Evolutionary conservation across 2,329 filamentous ascomycete species (phyloP).

Genomic region (Aspergillus bombycis): DNA sequence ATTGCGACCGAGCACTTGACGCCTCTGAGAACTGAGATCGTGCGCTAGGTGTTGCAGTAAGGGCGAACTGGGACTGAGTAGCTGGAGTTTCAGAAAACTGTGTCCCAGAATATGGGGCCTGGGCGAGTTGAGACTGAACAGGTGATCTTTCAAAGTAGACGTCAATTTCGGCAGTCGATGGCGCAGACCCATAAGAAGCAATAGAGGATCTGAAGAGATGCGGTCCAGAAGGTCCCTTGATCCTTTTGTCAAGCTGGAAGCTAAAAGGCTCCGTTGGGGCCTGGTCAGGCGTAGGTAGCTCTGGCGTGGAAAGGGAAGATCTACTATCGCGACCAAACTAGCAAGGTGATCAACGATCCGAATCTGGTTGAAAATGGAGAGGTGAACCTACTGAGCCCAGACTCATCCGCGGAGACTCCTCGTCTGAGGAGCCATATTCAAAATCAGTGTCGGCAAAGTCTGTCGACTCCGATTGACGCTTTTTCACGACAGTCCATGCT

Average conservation of each 20-base stretch:
- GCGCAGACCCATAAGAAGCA: constrained; percentile 19
- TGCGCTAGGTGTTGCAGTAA: background rate
- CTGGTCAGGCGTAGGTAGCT: constrained; percentile 72
- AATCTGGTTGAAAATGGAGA: background rate
- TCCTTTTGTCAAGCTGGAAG: constrained; percentile 55
- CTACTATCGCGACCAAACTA: constrained; percentile 63
- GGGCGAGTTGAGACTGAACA: constrained; percentile 7
- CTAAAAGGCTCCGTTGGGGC: background rate
- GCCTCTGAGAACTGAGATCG: background rate
- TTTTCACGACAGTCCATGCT: constrained; percentile 16
- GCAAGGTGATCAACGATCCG: background rate
- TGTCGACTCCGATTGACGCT: constrained; percentile 39
- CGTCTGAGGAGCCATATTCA: constrained; percentile 48
- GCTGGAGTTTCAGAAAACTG: constrained; percentile 31
- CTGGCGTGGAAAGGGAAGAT: constrained; percentile 84
- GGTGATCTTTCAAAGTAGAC: constrained; percentile 24
- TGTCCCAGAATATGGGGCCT: background rate
- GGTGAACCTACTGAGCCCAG: constrained; percentile 29
- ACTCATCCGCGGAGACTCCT: constrained; percentile 60
- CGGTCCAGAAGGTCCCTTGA: constrained; percentile 83
- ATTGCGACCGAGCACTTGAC: background rate
- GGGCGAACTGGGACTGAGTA: background rate
- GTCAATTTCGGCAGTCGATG: constrained; percentile 22
- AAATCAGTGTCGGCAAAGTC: constrained; percentile 41
- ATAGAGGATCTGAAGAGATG: constrained; percentile 76